These are phyloP conservation scores for Heritiera fomes DNA, from an alignment of 345 rosid genomes.

Conservation along the genomic window DNA sequence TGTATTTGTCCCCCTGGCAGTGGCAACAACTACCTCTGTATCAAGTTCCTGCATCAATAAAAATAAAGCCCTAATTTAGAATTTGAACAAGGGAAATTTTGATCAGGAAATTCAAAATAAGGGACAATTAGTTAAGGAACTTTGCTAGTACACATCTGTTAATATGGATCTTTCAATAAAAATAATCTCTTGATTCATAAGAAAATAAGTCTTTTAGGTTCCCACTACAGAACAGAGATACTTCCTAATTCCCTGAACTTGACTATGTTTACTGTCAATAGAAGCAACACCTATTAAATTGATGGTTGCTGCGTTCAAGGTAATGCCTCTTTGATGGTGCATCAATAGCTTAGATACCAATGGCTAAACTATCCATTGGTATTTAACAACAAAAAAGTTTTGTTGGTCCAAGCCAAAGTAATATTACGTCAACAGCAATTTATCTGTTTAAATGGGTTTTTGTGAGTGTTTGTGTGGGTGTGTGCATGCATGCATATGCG, in stretches of 20 bases:
- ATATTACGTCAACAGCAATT: constrained; percentile 8
- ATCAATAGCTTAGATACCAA: not conserved
- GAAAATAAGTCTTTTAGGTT: not conserved
- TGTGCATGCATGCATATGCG: not conserved
- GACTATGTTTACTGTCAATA: not conserved
- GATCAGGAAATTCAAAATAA: not conserved
- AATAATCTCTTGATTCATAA: not conserved
- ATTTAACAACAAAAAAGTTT: not conserved
- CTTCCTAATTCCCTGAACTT: not conserved
- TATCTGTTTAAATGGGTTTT: constrained; percentile 10
- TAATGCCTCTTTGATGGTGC: not conserved
- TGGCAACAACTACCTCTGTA: constrained; percentile 81
- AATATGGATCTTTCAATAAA: not conserved
- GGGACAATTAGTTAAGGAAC: not conserved
- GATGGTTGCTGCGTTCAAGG: not conserved
- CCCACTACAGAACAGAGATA: not conserved
- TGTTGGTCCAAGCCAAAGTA: not conserved
- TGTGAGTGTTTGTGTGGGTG: too few relatives aligned
- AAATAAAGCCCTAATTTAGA: constrained; percentile 9
- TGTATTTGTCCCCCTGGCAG: constrained; percentile 67
- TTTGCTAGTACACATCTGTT: not conserved
- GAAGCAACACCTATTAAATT: not conserved
- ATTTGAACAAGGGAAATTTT: constrained; percentile 2
- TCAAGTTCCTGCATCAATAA: constrained; percentile 69
- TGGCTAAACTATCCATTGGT: not conserved